phyloP scores from a whole-genome alignment of 1,284 basidiomycete genomes.

The Ustilago nuda region DNA sequence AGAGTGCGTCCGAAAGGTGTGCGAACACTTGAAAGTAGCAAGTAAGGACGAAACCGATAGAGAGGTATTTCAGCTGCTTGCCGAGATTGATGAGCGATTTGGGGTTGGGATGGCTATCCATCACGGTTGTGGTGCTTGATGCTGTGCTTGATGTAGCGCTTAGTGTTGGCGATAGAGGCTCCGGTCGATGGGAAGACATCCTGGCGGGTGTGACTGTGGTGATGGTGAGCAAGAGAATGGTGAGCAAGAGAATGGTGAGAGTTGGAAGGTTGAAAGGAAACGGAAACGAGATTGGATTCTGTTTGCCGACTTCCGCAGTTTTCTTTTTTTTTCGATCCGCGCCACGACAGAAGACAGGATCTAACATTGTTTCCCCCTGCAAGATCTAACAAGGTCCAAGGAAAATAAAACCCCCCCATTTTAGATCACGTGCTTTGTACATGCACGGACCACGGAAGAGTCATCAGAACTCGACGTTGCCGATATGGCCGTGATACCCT shows the following conservation, averaged over 20 bases:
- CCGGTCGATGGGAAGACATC: constrained; percentile 5
- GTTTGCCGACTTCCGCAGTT: not conserved
- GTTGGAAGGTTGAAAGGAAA: not conserved
- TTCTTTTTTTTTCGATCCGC: not conserved
- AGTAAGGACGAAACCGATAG: constrained; percentile 23
- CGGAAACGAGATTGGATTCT: constrained; percentile 1
- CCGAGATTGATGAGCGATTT: constrained; percentile 41
- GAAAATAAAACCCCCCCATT: no score
- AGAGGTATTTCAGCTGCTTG: constrained; percentile 56
- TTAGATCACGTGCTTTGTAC: constrained; percentile 11
- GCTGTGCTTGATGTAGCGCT: constrained; percentile 14
- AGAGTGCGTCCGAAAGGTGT: constrained; percentile 32
- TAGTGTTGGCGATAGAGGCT: not conserved
- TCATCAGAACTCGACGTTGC: not conserved
- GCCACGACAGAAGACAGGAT: not conserved
- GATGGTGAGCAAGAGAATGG: not conserved
- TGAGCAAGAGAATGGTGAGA: not conserved
- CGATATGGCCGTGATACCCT: not conserved
- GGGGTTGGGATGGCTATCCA: constrained; percentile 28
- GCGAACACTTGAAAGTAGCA: constrained; percentile 46
- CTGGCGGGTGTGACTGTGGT: not conserved
- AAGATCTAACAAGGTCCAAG: not conserved
- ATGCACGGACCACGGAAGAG: not conserved
- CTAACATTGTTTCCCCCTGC: not conserved
- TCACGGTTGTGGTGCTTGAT: constrained; percentile 34